Percentiles rank a stretch among this genome's conserved stretches.
phyloP scores from a whole-genome alignment of 2,329 filamentous ascomycete genomes.

The Beauveria brongniartii region DNA sequence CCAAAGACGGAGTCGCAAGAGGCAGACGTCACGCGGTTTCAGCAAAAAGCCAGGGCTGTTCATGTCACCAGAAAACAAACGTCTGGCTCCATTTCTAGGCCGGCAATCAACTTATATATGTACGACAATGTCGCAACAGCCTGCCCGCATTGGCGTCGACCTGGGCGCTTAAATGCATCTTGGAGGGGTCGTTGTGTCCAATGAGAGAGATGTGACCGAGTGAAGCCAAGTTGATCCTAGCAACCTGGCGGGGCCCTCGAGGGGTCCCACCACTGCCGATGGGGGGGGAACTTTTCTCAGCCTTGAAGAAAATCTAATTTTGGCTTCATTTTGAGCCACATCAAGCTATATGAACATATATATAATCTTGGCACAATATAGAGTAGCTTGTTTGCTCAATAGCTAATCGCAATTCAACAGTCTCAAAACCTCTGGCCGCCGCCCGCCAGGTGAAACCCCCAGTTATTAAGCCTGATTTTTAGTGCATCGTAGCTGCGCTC shows the following conservation, averaged over 20 bases:
- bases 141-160: conserved; percentile 16
- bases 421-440: too few relatives aligned
- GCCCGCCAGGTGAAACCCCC: too few relatives aligned
- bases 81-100: conserved; percentile 14
- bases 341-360: too few relatives aligned
- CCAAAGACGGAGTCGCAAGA: not conserved
- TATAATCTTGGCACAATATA: too few relatives aligned
- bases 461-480: not conserved
- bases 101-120: conserved; percentile 8
- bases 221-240: not conserved
- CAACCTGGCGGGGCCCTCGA: not conserved
- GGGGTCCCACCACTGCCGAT: not conserved
- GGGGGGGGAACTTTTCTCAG: not conserved
- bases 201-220: conserved; percentile 10
- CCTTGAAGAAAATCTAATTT: not conserved
- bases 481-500: not conserved
- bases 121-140: not conserved
- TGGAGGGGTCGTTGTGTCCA: conserved; percentile 11
- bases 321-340: too few relatives aligned
- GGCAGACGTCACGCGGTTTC: not conserved
- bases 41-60: not conserved
- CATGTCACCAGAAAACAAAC: not conserved
- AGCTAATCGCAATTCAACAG: too few relatives aligned
- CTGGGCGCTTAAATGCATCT: conserved; percentile 23
- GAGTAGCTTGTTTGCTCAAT: too few relatives aligned